phyloP scores from a whole-genome alignment of 2,329 filamentous ascomycete species.

The Nigrospora oryzae region DNA sequence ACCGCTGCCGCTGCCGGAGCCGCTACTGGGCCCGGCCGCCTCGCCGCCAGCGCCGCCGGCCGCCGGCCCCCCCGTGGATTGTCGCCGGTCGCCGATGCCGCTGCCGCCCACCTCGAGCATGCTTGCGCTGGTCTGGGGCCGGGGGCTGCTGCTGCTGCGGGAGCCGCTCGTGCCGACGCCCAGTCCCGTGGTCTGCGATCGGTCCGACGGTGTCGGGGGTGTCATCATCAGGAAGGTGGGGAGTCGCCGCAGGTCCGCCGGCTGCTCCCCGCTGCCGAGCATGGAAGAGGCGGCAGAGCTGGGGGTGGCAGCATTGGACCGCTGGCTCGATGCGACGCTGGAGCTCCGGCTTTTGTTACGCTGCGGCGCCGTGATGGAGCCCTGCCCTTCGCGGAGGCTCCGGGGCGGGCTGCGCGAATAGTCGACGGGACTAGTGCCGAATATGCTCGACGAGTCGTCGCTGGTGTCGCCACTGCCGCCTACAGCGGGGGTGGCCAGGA shows the following conservation, averaged over 20 bases:
- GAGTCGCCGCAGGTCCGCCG: constrained; percentile 18
- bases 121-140: constrained; percentile 10
- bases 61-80: no score
- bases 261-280: constrained; percentile 16
- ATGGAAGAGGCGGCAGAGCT: constrained; percentile 4
- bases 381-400: constrained; percentile 40
- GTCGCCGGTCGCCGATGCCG: neutral
- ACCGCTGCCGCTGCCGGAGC: constrained; percentile 9
- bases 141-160: constrained; percentile 4
- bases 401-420: constrained; percentile 51
- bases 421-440: constrained; percentile 44
- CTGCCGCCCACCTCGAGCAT: constrained; percentile 9
- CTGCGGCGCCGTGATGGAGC: constrained; percentile 33
- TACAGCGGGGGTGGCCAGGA: constrained; percentile 39
- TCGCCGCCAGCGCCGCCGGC: no score
- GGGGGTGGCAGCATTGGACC: constrained; percentile 26
- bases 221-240: constrained; percentile 37
- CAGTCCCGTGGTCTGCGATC: constrained; percentile 3
- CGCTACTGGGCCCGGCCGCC: constrained; percentile 1
- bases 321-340: constrained; percentile 38
- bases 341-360: constrained; percentile 43
- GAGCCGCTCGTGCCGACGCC: constrained; percentile 6
- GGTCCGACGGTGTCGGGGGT: constrained; percentile 30
- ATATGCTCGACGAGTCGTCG: constrained; percentile 48
- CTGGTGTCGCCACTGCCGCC: constrained; percentile 39